Evolutionary conservation across 129 eudicot genomes (phyloP).

Genomic region (Centella asiatica): DNA sequence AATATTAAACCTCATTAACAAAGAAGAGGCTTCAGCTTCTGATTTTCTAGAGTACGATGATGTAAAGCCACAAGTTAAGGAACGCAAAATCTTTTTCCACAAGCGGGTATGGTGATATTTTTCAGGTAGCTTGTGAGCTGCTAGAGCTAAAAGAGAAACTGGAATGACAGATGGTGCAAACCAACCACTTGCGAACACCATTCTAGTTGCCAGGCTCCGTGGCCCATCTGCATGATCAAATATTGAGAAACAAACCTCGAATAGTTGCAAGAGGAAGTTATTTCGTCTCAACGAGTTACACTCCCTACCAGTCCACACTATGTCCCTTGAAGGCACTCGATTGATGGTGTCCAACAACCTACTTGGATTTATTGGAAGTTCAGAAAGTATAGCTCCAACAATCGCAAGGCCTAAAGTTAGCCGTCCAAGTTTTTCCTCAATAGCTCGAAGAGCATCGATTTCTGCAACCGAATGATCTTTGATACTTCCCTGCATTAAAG

Average conservation of each 20-base stretch:
- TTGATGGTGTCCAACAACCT: conserved; percentile 86
- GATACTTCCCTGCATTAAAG: conserved; percentile 72
- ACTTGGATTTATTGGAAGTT: conserved; percentile 89
- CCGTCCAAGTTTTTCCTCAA: conserved; percentile 94
- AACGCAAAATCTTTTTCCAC: conserved; percentile 59
- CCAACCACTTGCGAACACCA: conserved; percentile 96
- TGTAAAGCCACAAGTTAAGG: conserved; percentile 75
- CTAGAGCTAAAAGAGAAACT: conserved; percentile 54
- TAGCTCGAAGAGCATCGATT: conserved; percentile 63
- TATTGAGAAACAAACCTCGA: conserved; percentile 93
- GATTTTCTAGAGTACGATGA: conserved; percentile 68
- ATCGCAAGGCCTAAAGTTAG: conserved; percentile 86
- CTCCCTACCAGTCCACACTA: conserved; percentile 48
- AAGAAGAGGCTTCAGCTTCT: conserved; percentile 76
- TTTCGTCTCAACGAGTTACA: conserved; percentile 49
- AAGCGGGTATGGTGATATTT: conserved; percentile 50
- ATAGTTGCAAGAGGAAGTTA: conserved; percentile 71
- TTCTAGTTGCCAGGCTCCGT: conserved; percentile 75
- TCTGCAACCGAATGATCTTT: conserved; percentile 63
- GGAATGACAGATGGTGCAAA: conserved; percentile 84
- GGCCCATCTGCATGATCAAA: conserved; percentile 93
- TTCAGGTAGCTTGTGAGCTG: conserved; percentile 80
- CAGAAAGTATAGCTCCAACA: conserved; percentile 83
- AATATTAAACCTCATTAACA: conserved; percentile 68
- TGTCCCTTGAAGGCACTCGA: conserved; percentile 67